phyloP scores from a whole-genome alignment of 2,329 filamentous ascomycete species.

The Curvularia sp. region DNA sequence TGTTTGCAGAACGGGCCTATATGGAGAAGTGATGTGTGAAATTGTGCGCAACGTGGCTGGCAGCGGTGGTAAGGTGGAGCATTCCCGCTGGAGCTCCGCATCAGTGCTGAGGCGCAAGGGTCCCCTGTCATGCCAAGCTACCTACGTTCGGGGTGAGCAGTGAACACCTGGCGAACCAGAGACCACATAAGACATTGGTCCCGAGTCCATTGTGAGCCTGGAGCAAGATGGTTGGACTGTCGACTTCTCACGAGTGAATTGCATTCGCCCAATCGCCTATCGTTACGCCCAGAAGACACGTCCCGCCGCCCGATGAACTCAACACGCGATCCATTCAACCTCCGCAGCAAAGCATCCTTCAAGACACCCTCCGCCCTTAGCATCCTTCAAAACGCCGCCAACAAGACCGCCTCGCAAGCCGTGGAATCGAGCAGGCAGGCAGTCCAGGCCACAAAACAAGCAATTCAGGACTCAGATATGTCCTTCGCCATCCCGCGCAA shows the following conservation, averaged over 20 bases:
- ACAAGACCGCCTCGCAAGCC: constrained; percentile 34
- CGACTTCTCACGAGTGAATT: constrained; percentile 11
- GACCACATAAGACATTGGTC: constrained; percentile 6
- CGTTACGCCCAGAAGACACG: constrained; percentile 13
- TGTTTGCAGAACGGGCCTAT: not conserved
- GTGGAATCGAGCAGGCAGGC: constrained; percentile 43
- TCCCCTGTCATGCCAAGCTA: constrained; percentile 30
- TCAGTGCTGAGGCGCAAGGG: constrained; percentile 10
- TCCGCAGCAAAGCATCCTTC: constrained; percentile 47
- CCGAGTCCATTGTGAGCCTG: constrained; percentile 4
- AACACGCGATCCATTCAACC: constrained; percentile 55
- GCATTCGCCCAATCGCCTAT: constrained; percentile 10
- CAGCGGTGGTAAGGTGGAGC: constrained; percentile 15
- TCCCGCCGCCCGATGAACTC: constrained; percentile 50
- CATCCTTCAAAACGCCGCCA: constrained; percentile 43
- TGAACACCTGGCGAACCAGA: constrained; percentile 37
- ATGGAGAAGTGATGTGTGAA: no score
- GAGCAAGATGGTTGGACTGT: constrained; percentile 12
- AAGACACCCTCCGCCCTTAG: constrained; percentile 40
- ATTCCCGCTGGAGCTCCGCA: constrained; percentile 26
- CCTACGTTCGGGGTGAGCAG: constrained; percentile 24
- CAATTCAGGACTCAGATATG: constrained; percentile 50
- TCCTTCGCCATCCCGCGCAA: constrained; percentile 54
- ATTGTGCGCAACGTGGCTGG: not conserved
- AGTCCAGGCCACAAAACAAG: constrained; percentile 43